Evolutionary conservation across 257 asterid genomes (phyloP), one percentile per base, ranked within the genome.

Genomic region (Handroanthus guayacan): DNA sequence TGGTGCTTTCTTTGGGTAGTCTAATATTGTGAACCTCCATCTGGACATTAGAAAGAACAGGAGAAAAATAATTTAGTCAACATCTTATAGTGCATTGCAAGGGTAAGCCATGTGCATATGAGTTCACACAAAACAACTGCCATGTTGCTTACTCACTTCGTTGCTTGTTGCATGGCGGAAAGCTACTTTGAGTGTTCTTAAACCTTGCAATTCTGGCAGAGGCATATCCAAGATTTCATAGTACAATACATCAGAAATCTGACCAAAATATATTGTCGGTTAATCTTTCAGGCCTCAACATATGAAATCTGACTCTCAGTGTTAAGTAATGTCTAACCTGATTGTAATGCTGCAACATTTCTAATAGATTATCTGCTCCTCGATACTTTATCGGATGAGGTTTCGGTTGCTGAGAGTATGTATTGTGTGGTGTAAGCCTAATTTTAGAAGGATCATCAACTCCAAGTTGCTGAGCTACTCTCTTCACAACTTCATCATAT

Each of bases 141-240:
- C 67, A 38, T 66, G 34, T 71, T 61, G 70, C 79, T 75, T 72
- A 81, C 90, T 69, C 76, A 87, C 91, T 67, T 86, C 89, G 75
- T 81, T 72, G 71, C 80, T 86, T 62, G 81, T 78, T 44, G 84
- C 85, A 82, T 76, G 77, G 70, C 70, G 82, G 62, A 87, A 84
- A 75, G 91, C 86, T 44, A 89, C 88, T 87, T 85, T 84, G n/a
- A 89, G 89, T 5, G 82, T 78, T 87, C 82, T 87, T 73, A 87
- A 82, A 75, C 83, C 78, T 85, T 89, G 88, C 77, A 89, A 58
- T 85, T 87, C 89, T 14, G 95, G 90, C 51, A 89, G 83, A 75
- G 89, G 92, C 67, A 87, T 86, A 72, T 89, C 95, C 83, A 89
- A 83, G 78, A 87, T 76, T 86, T 89, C 92, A 76, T 84, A 89